Percentiles rank a stretch among this genome's conserved stretches.
These are phyloP conservation scores for Colletotrichum musicola DNA, from an alignment of 2,329 filamentous ascomycete genomes.

Conservation along the genomic window DNA sequence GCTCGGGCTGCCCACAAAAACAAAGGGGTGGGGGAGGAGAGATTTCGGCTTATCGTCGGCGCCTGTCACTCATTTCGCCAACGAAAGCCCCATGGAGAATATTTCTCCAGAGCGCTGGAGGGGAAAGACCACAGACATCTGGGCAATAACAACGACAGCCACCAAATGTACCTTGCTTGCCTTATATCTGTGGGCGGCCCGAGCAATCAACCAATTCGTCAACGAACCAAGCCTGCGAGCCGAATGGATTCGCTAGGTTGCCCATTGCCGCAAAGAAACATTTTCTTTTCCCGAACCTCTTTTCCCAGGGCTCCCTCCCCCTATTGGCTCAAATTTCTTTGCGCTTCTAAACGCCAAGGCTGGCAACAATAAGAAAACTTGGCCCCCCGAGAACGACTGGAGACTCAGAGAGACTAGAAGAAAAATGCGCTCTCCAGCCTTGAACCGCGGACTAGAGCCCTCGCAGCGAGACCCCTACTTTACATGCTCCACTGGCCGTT, in stretches of 20 bases:
- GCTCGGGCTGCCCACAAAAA: constrained; percentile 1
- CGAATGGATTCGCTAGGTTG: constrained; percentile 3
- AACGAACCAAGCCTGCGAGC: background rate
- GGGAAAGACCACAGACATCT: constrained; percentile 20
- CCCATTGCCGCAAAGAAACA: background rate
- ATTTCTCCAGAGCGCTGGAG: constrained; percentile 18
- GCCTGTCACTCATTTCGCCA: constrained; percentile 32
- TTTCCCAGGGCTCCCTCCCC: too few relatives aligned
- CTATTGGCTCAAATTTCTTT: background rate
- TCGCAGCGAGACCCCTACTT: constrained; percentile 10
- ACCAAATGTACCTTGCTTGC: background rate
- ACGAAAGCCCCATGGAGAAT: background rate
- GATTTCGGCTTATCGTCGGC: constrained; percentile 19
- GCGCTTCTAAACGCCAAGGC: constrained; percentile 12
- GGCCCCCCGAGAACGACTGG: background rate
- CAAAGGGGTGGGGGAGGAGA: constrained; percentile 14
- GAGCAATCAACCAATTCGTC: constrained; percentile 16
- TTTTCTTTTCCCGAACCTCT: background rate
- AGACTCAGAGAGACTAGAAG: background rate
- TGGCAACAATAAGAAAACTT: constrained; percentile 6
- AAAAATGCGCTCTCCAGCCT: background rate
- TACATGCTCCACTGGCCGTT: constrained; percentile 3
- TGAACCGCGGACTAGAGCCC: constrained; percentile 4
- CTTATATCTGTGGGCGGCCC: background rate
- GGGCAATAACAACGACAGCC: constrained; percentile 16